Evolutionary conservation across 352 stramenopile species (phyloP).

Genomic region (Saprolegnia parasitica): DNA sequence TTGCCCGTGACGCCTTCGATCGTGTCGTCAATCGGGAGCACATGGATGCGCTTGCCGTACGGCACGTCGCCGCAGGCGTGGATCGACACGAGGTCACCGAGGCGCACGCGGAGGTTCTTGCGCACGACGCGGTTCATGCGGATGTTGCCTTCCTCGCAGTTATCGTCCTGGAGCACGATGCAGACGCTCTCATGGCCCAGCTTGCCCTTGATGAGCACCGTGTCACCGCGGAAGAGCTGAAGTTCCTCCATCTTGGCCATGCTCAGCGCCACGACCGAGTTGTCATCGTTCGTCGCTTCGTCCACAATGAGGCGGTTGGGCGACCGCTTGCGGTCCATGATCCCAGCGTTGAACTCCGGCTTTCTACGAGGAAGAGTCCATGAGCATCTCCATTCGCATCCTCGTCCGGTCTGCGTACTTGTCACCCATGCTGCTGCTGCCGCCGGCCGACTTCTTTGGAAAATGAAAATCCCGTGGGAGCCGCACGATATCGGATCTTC

Average conservation of each 20-base stretch:
- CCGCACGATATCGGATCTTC: constrained; percentile 22
- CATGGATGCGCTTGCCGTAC: constrained; percentile 98
- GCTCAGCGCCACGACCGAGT: constrained; percentile 92
- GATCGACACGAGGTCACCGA: constrained; percentile 98
- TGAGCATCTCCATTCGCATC: neutral
- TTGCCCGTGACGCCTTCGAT: constrained; percentile 99
- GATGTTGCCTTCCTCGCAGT: constrained; percentile 95
- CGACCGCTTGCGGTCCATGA: constrained; percentile 92
- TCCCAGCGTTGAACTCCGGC: constrained; percentile 78
- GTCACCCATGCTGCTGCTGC: constrained; percentile 27
- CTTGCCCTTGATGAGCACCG: constrained; percentile 99
- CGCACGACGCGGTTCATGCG: constrained; percentile 99
- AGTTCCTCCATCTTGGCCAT: constrained; percentile 98
- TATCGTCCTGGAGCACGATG: constrained; percentile 97
- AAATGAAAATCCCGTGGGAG: constrained; percentile 23
- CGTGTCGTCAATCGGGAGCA: constrained; percentile 98
- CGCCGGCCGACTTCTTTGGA: constrained; percentile 15
- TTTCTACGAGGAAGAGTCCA: constrained; percentile 37
- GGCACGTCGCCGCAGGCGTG: constrained; percentile 95
- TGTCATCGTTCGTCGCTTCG: constrained; percentile 97
- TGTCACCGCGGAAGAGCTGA: constrained; percentile 98
- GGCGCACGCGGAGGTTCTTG: constrained; percentile 97
- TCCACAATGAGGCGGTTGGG: constrained; percentile 99
- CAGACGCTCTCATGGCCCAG: constrained; percentile 98
- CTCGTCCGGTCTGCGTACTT: constrained; percentile 18